These are phyloP conservation scores for Apiospora malaysiana DNA, from an alignment of 2,329 filamentous ascomycete species.

Conservation along the genomic window DNA sequence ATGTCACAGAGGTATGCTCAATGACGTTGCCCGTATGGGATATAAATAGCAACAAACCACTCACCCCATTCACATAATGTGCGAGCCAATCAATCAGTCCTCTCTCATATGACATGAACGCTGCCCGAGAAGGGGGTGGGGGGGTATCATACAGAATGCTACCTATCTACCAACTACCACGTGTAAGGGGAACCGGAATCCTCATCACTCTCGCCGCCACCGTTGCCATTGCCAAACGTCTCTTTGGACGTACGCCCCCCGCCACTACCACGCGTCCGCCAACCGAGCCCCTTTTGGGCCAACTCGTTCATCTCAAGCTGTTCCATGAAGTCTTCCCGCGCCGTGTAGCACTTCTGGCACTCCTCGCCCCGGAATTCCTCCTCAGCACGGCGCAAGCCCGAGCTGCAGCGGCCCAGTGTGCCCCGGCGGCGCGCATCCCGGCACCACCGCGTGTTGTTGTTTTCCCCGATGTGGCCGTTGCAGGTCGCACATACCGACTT, in stretches of 20 bases:
- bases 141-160: too few species aligned
- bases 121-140: too few species aligned
- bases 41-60: neutral
- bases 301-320: conserved; percentile 28
- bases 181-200: conserved; percentile 21
- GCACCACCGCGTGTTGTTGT: conserved; percentile 27
- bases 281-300: conserved; percentile 26
- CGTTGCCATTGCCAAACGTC: neutral
- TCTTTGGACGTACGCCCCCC: conserved; percentile 20
- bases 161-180: neutral
- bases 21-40: neutral
- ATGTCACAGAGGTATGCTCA: neutral
- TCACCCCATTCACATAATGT: neutral
- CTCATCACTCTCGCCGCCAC: conserved; percentile 18
- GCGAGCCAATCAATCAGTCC: neutral
- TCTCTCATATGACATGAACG: too few species aligned
- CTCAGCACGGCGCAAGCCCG: conserved; percentile 25
- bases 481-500: conserved; percentile 28
- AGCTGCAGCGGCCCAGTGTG: conserved; percentile 27
- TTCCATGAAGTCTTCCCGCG: conserved; percentile 25
- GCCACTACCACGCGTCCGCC: conserved; percentile 19
- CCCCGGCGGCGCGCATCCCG: conserved; percentile 25
- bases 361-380: conserved; percentile 30
- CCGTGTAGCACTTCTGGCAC: conserved; percentile 26
- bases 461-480: conserved; percentile 27